Percentiles rank a stretch among this genome's conserved stretches.
These are phyloP conservation scores for Pseudonitzschia pungens DNA, from an alignment of 108 stramenopile genomes.

Conservation along the genomic window DNA sequence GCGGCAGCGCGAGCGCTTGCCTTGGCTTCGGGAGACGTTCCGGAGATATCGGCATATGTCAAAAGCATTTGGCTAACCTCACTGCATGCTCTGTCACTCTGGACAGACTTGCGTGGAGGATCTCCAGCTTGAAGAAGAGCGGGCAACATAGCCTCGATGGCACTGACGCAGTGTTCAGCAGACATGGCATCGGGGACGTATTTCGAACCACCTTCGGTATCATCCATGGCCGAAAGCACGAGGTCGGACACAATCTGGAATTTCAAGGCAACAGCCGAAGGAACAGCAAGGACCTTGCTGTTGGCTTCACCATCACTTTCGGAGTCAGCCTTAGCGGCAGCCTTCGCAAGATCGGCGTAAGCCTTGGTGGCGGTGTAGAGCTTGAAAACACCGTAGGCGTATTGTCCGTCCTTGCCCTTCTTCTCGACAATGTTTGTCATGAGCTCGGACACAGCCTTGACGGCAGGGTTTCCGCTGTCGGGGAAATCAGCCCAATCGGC, in stretches of 20 bases:
- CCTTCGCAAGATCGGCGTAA: slow-evolving; percentile 74
- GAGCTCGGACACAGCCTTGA: slow-evolving; percentile 85
- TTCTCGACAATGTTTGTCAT: slow-evolving; percentile 91
- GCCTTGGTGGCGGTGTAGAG: slow-evolving; percentile 90
- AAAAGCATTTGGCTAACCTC: slow-evolving; percentile 83
- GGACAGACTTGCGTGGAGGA: slow-evolving; percentile 78
- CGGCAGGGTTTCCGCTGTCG: slow-evolving; percentile 80
- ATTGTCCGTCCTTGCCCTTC: slow-evolving; percentile 91
- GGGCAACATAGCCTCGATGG: slow-evolving; percentile 82
- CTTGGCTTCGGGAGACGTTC: slow-evolving; percentile 80
- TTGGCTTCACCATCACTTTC: slow-evolving; percentile 49
- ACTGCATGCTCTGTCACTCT: slow-evolving; percentile 81
- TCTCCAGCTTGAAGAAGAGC: slow-evolving; percentile 82
- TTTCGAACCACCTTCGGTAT: slow-evolving; percentile 89
- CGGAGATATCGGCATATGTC: slow-evolving; percentile 78
- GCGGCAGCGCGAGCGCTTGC: slow-evolving; percentile 63
- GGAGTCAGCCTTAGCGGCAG: slow-evolving; percentile 58
- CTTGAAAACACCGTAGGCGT: slow-evolving; percentile 93
- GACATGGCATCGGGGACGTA: slow-evolving; percentile 89
- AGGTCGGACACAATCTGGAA: slow-evolving; percentile 88
- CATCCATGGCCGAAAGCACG: slow-evolving; percentile 86
- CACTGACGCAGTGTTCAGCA: slow-evolving; percentile 79
- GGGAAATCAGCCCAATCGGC: slow-evolving; percentile 80
- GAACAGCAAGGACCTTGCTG: slow-evolving; percentile 85
- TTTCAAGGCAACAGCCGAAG: slow-evolving; percentile 80